These are phyloP conservation scores for Aspergillus tamarii DNA, from an alignment of 2,329 filamentous ascomycete species.

Conservation along the genomic window DNA sequence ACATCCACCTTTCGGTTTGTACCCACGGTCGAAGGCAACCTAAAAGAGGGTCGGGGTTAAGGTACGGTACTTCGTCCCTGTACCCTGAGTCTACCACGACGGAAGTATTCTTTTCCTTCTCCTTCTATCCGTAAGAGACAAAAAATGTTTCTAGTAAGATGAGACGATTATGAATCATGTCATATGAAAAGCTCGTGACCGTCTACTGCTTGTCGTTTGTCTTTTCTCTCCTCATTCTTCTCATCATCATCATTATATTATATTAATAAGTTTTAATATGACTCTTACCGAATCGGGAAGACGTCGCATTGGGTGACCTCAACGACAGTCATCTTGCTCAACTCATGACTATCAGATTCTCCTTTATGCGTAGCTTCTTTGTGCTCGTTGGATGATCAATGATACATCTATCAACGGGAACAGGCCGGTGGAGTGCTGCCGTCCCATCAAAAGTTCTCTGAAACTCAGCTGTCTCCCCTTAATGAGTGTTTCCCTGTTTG, in stretches of 20 bases:
- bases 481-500: conserved; percentile 20
- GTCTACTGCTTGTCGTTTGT: background rate
- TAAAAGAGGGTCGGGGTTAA: background rate
- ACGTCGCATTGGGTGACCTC: background rate
- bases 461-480: conserved; percentile 10
- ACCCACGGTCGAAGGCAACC: conserved; percentile 13
- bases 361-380: background rate
- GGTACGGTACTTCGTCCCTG: background rate
- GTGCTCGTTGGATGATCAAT: background rate
- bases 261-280: background rate
- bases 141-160: background rate
- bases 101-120: background rate
- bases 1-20: conserved; percentile 16
- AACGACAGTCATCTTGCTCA: background rate
- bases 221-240: background rate
- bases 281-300: background rate
- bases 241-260: background rate
- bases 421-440: background rate
- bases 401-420: background rate
- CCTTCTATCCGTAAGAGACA: no score
- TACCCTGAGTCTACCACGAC: background rate
- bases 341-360: background rate
- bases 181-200: background rate
- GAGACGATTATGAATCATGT: background rate
- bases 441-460: conserved; percentile 12